phyloP scores from a whole-genome alignment of 805 yeast genomes.

The Candida pseudoglaebosa region DNA sequence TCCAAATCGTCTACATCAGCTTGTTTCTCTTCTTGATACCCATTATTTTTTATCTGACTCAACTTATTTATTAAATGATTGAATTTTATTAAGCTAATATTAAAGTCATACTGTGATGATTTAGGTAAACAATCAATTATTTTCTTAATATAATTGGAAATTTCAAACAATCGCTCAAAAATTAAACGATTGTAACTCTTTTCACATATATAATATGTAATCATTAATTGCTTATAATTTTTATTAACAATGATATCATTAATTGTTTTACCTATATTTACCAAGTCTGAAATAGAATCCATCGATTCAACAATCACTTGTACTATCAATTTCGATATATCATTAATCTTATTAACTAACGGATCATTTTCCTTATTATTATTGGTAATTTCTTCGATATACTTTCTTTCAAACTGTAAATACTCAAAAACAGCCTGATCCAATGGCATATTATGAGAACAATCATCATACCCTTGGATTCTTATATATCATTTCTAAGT shows the following conservation, averaged over 20 bases:
- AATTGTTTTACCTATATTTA: constrained; percentile 1
- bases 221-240: background rate
- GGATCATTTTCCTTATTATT: background rate
- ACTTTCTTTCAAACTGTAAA: background rate
- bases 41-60: background rate
- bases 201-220: background rate
- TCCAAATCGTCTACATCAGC: background rate
- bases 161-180: background rate
- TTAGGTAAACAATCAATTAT: background rate
- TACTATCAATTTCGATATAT: background rate
- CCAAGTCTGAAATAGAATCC: background rate
- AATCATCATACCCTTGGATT: background rate
- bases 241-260: background rate
- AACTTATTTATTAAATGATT: constrained; percentile 1
- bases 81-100: background rate
- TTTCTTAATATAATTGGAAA: background rate
- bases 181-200: background rate
- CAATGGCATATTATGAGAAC: background rate
- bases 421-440: background rate
- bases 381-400: background rate
- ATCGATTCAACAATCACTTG: background rate
- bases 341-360: constrained; percentile 2
- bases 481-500: background rate
- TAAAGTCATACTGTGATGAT: background rate
- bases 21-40: background rate